Conservation (phyloP, 2,329 filamentous ascomycete genomes). For the Didymella segeticola region DNA sequence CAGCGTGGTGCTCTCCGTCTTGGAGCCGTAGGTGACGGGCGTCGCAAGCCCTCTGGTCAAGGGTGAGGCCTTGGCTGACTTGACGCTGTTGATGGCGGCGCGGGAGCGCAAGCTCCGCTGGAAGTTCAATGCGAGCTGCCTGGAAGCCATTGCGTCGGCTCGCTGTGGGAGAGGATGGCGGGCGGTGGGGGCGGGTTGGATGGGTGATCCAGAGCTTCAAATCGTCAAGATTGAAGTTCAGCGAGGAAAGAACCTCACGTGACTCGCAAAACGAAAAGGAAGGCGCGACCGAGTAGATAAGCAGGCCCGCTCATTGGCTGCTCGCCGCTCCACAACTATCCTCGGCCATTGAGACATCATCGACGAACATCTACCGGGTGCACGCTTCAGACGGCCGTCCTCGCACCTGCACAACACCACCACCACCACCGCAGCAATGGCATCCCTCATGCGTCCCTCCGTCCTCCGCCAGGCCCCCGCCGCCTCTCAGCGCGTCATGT, state of each 20-base stretch:
- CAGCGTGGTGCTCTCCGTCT: slow-evolving; percentile 94
- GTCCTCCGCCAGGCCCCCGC: slow-evolving; percentile 57
- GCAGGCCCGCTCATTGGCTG: slow-evolving; percentile 8
- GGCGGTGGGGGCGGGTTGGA: slow-evolving; percentile 34
- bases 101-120: slow-evolving; percentile 88
- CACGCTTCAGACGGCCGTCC: not conserved
- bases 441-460: slow-evolving; percentile 59
- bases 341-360: slow-evolving; percentile 15
- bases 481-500: slow-evolving; percentile 54
- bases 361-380: slow-evolving; percentile 15
- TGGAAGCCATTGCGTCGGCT: slow-evolving; percentile 79
- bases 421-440: slow-evolving; percentile 51
- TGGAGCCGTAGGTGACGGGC: slow-evolving; percentile 74
- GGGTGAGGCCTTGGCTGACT: slow-evolving; percentile 58
- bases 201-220: slow-evolving; percentile 36
- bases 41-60: slow-evolving; percentile 89
- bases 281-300: not conserved
- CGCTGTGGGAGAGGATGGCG: slow-evolving; percentile 35
- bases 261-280: not conserved
- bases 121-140: slow-evolving; percentile 95
- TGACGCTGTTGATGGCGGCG: slow-evolving; percentile 78
- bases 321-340: slow-evolving; percentile 2
- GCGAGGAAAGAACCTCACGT: not conserved
- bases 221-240: slow-evolving; percentile 7
- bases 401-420: slow-evolving; percentile 6